These are phyloP conservation scores for Vigna radiata DNA, from an alignment of 306 rosid species.

Conservation along the genomic window DNA sequence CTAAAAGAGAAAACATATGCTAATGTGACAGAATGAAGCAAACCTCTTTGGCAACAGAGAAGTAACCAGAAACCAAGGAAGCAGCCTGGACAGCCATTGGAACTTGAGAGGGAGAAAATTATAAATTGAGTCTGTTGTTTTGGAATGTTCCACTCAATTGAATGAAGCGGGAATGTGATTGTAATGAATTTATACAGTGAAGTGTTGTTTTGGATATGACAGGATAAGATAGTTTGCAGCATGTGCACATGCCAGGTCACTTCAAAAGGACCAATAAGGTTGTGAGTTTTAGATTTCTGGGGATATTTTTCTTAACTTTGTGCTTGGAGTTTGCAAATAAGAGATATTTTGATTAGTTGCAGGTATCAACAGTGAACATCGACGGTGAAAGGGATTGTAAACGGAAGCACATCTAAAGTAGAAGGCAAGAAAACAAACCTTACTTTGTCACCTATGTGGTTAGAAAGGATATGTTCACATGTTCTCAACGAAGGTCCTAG, in stretches of 20 bases:
- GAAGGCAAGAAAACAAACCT: conserved; percentile 5
- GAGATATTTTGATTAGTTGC: conserved; percentile 9
- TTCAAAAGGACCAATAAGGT: conserved; percentile 37
- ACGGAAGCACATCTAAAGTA: conserved; percentile 35
- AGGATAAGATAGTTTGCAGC: conserved; percentile 47
- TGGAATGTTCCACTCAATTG: not conserved
- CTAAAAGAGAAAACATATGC: not conserved
- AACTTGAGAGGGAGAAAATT: not conserved
- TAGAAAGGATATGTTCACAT: conserved; percentile 19
- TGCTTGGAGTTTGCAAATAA: not conserved
- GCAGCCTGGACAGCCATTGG: conserved; percentile 49
- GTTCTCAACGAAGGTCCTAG: not conserved
- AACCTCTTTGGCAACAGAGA: conserved; percentile 45
- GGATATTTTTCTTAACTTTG: conserved; percentile 37
- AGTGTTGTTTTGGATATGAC: conserved; percentile 26
- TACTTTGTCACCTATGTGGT: conserved; percentile 6
- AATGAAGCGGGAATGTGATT: not conserved
- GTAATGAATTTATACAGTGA: conserved; percentile 38
- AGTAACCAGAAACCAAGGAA: conserved; percentile 44
- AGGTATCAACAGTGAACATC: not conserved
- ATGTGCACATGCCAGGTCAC: conserved; percentile 40
- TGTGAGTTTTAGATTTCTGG: conserved; percentile 43
- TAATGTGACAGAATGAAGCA: conserved; percentile 2
- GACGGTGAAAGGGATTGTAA: conserved; percentile 38
- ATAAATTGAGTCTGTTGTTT: not conserved